Evolutionary conservation across 805 yeast genomes (phyloP).

Genomic region (Clavispora carvajalis): DNA sequence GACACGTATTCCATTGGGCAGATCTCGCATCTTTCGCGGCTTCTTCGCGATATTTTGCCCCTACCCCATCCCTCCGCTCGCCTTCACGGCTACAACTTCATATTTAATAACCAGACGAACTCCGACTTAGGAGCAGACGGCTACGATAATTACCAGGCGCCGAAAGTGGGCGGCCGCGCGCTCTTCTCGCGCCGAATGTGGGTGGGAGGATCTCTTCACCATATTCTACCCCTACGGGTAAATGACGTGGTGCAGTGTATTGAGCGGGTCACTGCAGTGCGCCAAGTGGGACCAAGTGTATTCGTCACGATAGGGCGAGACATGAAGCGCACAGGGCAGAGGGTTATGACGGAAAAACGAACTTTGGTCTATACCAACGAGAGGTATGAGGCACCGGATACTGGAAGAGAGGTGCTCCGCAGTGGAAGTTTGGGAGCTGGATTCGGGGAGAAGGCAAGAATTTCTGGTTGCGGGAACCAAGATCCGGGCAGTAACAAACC

Average conservation of each 20-base stretch:
- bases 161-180: slow-evolving; percentile 25
- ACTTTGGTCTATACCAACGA: slow-evolving; percentile 57
- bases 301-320: slow-evolving; percentile 55
- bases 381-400: slow-evolving; percentile 10
- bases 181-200: slow-evolving; percentile 65
- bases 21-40: slow-evolving; percentile 6
- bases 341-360: slow-evolving; percentile 46
- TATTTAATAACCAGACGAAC: slow-evolving; percentile 60
- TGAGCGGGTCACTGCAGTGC: slow-evolving; percentile 47
- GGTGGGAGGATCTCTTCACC: slow-evolving; percentile 61
- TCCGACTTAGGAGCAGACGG: slow-evolving; percentile 61
- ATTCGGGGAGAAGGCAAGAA: too few relatives aligned
- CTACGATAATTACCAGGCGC: slow-evolving; percentile 75
- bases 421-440: too few relatives aligned
- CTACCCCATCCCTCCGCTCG: background rate
- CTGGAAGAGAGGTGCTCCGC: background rate
- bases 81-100: slow-evolving; percentile 54
- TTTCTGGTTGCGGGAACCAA: too few relatives aligned
- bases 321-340: slow-evolving; percentile 25
- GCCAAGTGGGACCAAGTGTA: slow-evolving; percentile 29
- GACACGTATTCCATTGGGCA: slow-evolving; percentile 9
- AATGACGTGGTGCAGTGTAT: slow-evolving; percentile 39
- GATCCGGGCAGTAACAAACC: too few relatives aligned
- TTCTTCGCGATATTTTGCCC: slow-evolving; percentile 7
- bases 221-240: slow-evolving; percentile 27